A percentile compares a stretch with the other conserved stretches of the same genome.
Conservation (phyloP, 768 basidiomycete genomes). For the Galerina sulciceps region DNA sequence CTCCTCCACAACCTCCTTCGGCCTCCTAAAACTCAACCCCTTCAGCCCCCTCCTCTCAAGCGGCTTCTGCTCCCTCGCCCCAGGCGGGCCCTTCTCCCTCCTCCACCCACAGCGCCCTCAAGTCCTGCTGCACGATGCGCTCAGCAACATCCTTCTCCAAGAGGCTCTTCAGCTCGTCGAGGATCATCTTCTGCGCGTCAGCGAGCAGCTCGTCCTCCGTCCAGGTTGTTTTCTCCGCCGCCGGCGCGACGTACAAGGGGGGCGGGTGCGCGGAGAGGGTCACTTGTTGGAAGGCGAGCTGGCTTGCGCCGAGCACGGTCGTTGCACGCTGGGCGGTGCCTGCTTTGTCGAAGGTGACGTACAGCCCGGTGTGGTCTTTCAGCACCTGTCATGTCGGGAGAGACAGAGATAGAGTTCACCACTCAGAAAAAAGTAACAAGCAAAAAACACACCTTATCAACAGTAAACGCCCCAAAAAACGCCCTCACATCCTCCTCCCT, state of each 20-base stretch:
- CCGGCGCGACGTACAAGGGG: slow-evolving; percentile 33
- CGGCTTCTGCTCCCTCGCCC: slow-evolving; percentile 22
- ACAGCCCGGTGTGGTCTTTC: slow-evolving; percentile 73
- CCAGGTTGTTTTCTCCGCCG: slow-evolving; percentile 51
- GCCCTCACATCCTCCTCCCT: slow-evolving; percentile 68
- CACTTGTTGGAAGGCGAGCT: slow-evolving; percentile 63
- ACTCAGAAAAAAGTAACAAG: slow-evolving; percentile 9
- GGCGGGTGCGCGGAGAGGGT: slow-evolving; percentile 54
- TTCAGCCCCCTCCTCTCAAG: slow-evolving; percentile 48
- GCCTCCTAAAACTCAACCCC: slow-evolving; percentile 49
- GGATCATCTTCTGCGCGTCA: slow-evolving; percentile 57
- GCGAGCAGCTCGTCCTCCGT: slow-evolving; percentile 55
- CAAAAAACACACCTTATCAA: slow-evolving; percentile 63
- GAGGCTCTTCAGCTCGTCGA: slow-evolving; percentile 55
- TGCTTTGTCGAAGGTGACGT: slow-evolving; percentile 74
- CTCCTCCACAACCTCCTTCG: slow-evolving; percentile 42
- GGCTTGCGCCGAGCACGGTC: slow-evolving; percentile 62
- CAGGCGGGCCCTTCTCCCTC: slow-evolving; percentile 45
- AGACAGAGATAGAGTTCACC: slow-evolving; percentile 8
- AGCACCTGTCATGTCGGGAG: slow-evolving; percentile 54
- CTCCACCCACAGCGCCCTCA: slow-evolving; percentile 57
- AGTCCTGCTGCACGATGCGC: slow-evolving; percentile 55
- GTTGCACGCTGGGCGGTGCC: slow-evolving; percentile 70
- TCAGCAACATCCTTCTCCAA: slow-evolving; percentile 72
- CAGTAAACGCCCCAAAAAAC: slow-evolving; percentile 73